Conservation (phyloP, 495 filamentous ascomycete species). For the Lasiosphaeriaceae sp. region DNA sequence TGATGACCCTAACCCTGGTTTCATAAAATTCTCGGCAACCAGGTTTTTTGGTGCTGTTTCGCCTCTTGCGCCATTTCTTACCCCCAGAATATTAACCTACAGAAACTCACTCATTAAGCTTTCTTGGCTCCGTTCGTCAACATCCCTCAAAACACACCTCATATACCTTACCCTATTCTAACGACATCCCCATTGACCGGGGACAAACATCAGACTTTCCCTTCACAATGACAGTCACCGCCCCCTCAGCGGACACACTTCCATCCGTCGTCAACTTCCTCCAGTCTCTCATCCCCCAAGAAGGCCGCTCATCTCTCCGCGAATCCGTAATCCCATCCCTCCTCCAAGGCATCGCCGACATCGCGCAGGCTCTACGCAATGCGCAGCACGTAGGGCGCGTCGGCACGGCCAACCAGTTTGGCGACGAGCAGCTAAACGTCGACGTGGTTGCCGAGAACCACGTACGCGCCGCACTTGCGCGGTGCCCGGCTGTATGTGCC, state of each 20-base stretch:
- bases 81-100: too few species aligned
- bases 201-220: too few species aligned
- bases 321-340: constrained; percentile 39
- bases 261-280: constrained; percentile 6
- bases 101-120: too few species aligned
- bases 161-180: too few species aligned
- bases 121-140: too few species aligned
- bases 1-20: too few species aligned
- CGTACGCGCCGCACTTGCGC: constrained; percentile 38
- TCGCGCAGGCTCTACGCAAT: constrained; percentile 33
- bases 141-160: too few species aligned
- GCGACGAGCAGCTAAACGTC: constrained; percentile 54
- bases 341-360: constrained; percentile 30
- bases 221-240: neutral
- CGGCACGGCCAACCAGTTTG: constrained; percentile 47
- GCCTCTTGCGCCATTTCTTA: too few species aligned
- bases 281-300: constrained; percentile 8
- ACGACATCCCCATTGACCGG: too few species aligned
- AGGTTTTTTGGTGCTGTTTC: too few species aligned
- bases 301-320: constrained; percentile 13
- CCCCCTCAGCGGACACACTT: neutral
- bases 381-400: constrained; percentile 39
- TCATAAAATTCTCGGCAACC: too few species aligned
- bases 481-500: constrained; percentile 38
- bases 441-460: constrained; percentile 46